Evolutionary conservation across 345 rosid species (phyloP), one percentile per base, ranked within the genome.

Genomic region (Dipteronia sinensis): DNA sequence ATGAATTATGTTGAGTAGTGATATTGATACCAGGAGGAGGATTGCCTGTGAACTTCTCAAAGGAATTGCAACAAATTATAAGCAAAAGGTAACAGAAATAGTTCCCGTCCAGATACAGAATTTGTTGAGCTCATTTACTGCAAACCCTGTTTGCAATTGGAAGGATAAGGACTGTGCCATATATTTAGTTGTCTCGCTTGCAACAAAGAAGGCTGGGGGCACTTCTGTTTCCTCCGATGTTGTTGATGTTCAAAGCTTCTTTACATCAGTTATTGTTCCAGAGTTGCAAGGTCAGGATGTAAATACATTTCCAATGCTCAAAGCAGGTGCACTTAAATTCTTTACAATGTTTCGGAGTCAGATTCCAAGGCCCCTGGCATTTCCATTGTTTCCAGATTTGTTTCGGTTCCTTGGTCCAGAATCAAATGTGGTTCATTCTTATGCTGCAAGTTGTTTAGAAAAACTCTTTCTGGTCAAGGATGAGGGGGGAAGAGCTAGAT

Each of bases 391-490:
- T 69, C 89, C 94, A 0, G 90, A 91, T 80, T 75, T 96, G 87
- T 86, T 89, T 73, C 86, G 94, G 78, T 93, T 85, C 79, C 97
- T 96, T 65, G 85, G 77, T 53, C 90, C 98, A 34, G 94, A 91
- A 85, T 90, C 97, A 15, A 90, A 90, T 71, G 99, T 92, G 63
- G 98, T 96, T 78, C 99, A 96, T 84, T 96, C 99, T 76, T 94
- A 96, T 76, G 97, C 99, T 80, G 98, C 99, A 23, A 92, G 88
- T 75, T 96, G 98, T 79, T 88, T 94, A 80, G 99, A 96, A 81
- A 96, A 94, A 81, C 92, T 96, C 20, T 84, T 96, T 89, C 79
- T 91, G 75, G 98, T 96, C 51, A 96, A 88, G 94, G 98, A 94
- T n/a, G 97, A 94, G 69, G 90, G 89, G n/a, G 93, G 92, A 62